Evolutionary conservation across 1,139 yeast species (phyloP).

Genomic region (Candida mesenterica): DNA sequence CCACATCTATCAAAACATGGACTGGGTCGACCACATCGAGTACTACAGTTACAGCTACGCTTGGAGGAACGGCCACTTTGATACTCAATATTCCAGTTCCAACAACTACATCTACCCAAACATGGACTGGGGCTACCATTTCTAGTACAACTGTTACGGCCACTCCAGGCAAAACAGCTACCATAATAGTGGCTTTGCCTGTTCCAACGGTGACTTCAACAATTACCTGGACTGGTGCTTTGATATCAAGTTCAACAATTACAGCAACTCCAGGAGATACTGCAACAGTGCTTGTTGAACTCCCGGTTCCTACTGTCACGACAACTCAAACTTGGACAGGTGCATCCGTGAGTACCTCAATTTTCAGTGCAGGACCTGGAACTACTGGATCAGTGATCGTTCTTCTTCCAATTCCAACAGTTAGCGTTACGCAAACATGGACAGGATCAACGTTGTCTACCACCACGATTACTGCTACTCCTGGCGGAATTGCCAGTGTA

Average conservation of each 20-base stretch:
- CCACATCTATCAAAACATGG: too few relatives aligned
- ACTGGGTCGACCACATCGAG: too few relatives aligned
- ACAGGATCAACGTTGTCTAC: constrained; percentile 6
- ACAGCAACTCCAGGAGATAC: constrained; percentile 10
- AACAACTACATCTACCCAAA: constrained; percentile 11
- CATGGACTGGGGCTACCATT: constrained; percentile 11
- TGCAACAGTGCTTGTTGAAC: constrained; percentile 15
- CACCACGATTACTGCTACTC: constrained; percentile 7
- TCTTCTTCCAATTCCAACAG: constrained; percentile 11
- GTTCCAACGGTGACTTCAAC: constrained; percentile 6
- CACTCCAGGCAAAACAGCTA: constrained; percentile 10
- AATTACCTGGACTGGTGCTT: constrained; percentile 9
- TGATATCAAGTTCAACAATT: constrained; percentile 2
- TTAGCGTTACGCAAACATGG: constrained; percentile 7
- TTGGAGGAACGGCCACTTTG: constrained; percentile 16
- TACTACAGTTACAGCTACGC: background rate
- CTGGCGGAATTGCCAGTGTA: constrained; percentile 7
- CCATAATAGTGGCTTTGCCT: constrained; percentile 15
- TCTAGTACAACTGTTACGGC: constrained; percentile 12
- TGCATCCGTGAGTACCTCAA: constrained; percentile 3
- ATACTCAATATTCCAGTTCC: constrained; percentile 19
- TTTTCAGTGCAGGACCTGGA: constrained; percentile 1
- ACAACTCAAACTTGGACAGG: constrained; percentile 14
- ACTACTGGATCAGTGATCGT: constrained; percentile 5
- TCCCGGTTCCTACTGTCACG: constrained; percentile 15